Evolutionary conservation across 768 basidiomycete species (phyloP).

Genomic region (Amanita molliuscula): DNA sequence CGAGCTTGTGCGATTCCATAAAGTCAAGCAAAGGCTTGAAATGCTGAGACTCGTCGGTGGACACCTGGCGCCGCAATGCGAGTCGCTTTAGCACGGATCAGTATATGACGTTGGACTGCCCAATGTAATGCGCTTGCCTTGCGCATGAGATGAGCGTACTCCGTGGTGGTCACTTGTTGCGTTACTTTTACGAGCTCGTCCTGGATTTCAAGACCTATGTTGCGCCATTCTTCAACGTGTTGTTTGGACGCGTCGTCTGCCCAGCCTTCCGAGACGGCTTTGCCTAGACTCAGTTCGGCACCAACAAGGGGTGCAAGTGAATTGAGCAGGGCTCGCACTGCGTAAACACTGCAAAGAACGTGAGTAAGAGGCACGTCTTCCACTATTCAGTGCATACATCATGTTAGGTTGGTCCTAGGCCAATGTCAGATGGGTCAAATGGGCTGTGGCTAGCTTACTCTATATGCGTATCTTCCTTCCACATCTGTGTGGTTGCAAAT

Average conservation of each 20-base stretch:
- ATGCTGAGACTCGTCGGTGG: slow-evolving; percentile 49
- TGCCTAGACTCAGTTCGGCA: slow-evolving; percentile 54
- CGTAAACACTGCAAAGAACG: slow-evolving; percentile 45
- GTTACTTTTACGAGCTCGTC: slow-evolving; percentile 53
- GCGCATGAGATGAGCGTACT: slow-evolving; percentile 64
- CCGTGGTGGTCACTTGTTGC: slow-evolving; percentile 45
- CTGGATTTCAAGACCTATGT: slow-evolving; percentile 41
- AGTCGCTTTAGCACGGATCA: slow-evolving; percentile 44
- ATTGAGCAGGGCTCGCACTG: slow-evolving; percentile 65
- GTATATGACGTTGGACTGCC: slow-evolving; percentile 5
- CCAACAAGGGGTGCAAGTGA: slow-evolving; percentile 82
- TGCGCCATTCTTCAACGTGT: slow-evolving; percentile 51
- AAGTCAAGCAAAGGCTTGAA: slow-evolving; percentile 64
- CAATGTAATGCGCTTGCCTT: slow-evolving; percentile 29
- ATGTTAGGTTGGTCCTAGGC: slow-evolving; percentile 62
- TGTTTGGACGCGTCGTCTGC: slow-evolving; percentile 40
- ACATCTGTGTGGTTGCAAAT: slow-evolving; percentile 89
- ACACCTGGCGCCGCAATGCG: slow-evolving; percentile 48
- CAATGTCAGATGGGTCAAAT: not conserved
- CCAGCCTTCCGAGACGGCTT: slow-evolving; percentile 53
- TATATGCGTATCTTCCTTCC: slow-evolving; percentile 69
- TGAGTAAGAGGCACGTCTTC: not conserved
- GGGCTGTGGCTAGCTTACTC: slow-evolving; percentile 17
- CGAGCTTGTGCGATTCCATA: slow-evolving; percentile 65
- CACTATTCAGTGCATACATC: slow-evolving; percentile 40